Evolutionary conservation across 306 rosid genomes (phyloP).

Genomic region (Prunus fruticosa): DNA sequence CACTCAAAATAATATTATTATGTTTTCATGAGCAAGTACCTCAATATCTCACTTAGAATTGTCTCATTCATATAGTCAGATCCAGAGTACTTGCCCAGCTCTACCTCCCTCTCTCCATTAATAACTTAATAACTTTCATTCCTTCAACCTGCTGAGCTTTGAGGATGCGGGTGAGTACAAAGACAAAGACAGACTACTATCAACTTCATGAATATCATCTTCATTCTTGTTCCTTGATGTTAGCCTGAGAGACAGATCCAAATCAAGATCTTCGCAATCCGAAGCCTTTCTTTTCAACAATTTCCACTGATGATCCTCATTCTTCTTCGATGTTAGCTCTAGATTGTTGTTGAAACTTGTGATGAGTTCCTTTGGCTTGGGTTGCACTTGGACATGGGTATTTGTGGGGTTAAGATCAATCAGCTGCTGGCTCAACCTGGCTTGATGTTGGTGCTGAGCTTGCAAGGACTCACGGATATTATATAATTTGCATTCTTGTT

Average conservation of each 20-base stretch:
- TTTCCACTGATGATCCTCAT: slow-evolving; percentile 26
- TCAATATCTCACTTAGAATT: slow-evolving; percentile 84
- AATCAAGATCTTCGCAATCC: slow-evolving; percentile 43
- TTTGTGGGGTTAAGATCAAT: slow-evolving; percentile 4
- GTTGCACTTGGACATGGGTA: neutral
- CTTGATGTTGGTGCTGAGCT: slow-evolving; percentile 6
- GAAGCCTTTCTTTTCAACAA: slow-evolving; percentile 54
- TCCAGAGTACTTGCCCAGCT: slow-evolving; percentile 55
- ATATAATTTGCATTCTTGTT: slow-evolving; percentile 37
- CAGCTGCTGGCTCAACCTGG: slow-evolving; percentile 16
- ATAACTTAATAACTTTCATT: slow-evolving; percentile 8
- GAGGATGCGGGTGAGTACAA: slow-evolving; percentile 46
- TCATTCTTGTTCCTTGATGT: slow-evolving; percentile 39
- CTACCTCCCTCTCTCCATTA: slow-evolving; percentile 1
- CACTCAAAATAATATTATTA: neutral
- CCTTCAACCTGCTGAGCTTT: slow-evolving; percentile 38
- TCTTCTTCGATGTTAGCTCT: neutral
- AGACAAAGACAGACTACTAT: slow-evolving; percentile 55
- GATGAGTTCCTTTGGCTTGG: slow-evolving; percentile 23
- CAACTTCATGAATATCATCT: slow-evolving; percentile 27
- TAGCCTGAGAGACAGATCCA: slow-evolving; percentile 69
- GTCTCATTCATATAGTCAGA: slow-evolving; percentile 77
- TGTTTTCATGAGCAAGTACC: slow-evolving; percentile 47
- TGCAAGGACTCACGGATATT: slow-evolving; percentile 27
- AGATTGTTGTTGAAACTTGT: slow-evolving; percentile 7